phyloP scores from a whole-genome alignment of 2,329 filamentous ascomycete species.

The Cercospora citrullina region DNA sequence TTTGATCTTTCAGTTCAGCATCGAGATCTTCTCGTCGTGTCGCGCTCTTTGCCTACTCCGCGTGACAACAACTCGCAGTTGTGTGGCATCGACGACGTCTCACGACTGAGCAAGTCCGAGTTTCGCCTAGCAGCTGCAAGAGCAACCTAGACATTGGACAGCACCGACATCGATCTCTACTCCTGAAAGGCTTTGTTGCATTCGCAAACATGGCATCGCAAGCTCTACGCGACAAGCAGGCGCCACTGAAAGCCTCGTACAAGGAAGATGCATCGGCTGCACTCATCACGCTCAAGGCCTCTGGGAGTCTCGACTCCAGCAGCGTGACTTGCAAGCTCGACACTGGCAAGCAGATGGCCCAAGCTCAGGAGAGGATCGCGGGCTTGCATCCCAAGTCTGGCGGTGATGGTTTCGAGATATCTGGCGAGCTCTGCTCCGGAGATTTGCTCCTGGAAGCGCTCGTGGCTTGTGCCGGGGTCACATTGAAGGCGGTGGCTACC shows the following conservation, averaged over 20 bases:
- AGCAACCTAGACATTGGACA: background rate
- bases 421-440: slow-evolving; percentile 52
- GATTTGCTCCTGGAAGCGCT: slow-evolving; percentile 54
- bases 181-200: background rate
- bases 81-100: background rate
- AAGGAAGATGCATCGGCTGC: slow-evolving; percentile 47
- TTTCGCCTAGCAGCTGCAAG: background rate
- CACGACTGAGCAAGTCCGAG: background rate
- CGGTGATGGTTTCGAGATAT: slow-evolving; percentile 45
- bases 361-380: slow-evolving; percentile 47
- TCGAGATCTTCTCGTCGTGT: background rate
- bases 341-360: slow-evolving; percentile 43
- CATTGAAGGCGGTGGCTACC: slow-evolving; percentile 53
- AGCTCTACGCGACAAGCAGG: slow-evolving; percentile 50
- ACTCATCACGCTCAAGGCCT: slow-evolving; percentile 49
- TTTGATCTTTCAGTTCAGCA: background rate
- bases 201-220: slow-evolving; percentile 26
- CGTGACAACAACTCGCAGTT: background rate
- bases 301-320: slow-evolving; percentile 47
- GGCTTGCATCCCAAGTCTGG: slow-evolving; percentile 52
- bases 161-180: background rate
- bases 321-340: slow-evolving; percentile 52
- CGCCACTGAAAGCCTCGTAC: slow-evolving; percentile 51
- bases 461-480: slow-evolving; percentile 54
- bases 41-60: background rate